Evolutionary conservation across 1,284 basidiomycete species (phyloP).

Genomic region (Leucoagaricus sp.): DNA sequence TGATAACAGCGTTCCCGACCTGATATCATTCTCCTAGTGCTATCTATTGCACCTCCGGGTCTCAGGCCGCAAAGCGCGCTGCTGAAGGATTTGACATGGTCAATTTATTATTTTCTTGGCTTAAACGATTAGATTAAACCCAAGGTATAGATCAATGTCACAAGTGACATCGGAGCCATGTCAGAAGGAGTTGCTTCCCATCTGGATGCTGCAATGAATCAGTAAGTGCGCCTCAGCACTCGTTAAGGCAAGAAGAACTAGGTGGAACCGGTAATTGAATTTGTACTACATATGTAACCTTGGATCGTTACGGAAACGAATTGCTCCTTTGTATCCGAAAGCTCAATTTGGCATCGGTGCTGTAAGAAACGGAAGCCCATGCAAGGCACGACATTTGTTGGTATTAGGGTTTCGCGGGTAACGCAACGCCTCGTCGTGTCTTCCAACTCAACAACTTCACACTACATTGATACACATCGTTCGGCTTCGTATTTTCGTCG

Average conservation of each 20-base stretch:
- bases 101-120: background rate
- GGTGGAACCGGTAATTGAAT: background rate
- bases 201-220: conserved; percentile 25
- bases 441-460: background rate
- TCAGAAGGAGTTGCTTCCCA: conserved; percentile 39
- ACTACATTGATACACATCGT: background rate
- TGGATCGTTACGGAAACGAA: too few species aligned
- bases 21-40: conserved; percentile 30
- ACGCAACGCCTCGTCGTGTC: too few species aligned
- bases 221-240: background rate
- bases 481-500: background rate
- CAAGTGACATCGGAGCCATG: conserved; percentile 48
- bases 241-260: background rate
- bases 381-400: background rate
- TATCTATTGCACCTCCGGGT: conserved; percentile 50
- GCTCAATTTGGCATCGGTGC: background rate
- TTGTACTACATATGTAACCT: too few species aligned
- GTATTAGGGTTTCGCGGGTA: background rate
- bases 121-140: background rate
- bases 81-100: conserved; percentile 64
- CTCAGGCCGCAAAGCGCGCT: conserved; percentile 48
- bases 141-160: conserved; percentile 51
- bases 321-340: too few species aligned
- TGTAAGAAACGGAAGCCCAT: background rate
- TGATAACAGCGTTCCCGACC: background rate